Evolutionary conservation across 306 rosid species (phyloP), one percentile per base, ranked within the genome.

Genomic region (Calophaca sinica): DNA sequence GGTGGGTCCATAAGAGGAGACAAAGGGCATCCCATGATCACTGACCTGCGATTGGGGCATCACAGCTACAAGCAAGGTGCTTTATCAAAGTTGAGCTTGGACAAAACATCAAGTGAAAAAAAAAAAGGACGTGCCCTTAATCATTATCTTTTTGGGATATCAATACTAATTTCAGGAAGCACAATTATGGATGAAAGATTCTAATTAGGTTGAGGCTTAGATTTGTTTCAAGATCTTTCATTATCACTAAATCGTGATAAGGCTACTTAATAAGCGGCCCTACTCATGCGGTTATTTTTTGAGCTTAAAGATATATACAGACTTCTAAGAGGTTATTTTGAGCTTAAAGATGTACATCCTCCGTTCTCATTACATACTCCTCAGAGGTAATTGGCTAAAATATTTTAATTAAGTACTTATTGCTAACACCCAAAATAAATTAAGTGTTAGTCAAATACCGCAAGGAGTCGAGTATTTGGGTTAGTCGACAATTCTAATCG

Each of bases 11-110:
- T 2, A 0, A 8, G 44, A 73, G 90, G 88, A 77, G 94, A 86
- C 96, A 90, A 86, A 88, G 84, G 94, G 98, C 75, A 88, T 87
- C 96, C 90, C 89, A 93, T 89, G 83, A 87, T 89, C 74, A 81
- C 84, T 81, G 84, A 76, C 94, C 84, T 84, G 86, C 81, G 83
- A 81, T 86, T 77, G 82, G 81, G 68, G 89, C 70, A 79, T 86
- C 82, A 72, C 82, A 81, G 45, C 78, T 77, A 70, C 79, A 80
- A 83, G 20, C 14, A 60, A 20, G 55, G 61, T 62, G 76, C 82
- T 85, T 82, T 55, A 48, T 70, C 71, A 82, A 85, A 80, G 81
- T 71, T 74, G 63, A 32, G 78, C 15, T 76, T 75, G 68, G 84
- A 70, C 74, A 44, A 80, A 45, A 72, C 45, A 63, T 73, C 26